Percentiles rank a stretch among this genome's conserved stretches.
Evolutionary conservation across 768 basidiomycete species (phyloP).

Genomic region (Agaricus subrufescens): DNA sequence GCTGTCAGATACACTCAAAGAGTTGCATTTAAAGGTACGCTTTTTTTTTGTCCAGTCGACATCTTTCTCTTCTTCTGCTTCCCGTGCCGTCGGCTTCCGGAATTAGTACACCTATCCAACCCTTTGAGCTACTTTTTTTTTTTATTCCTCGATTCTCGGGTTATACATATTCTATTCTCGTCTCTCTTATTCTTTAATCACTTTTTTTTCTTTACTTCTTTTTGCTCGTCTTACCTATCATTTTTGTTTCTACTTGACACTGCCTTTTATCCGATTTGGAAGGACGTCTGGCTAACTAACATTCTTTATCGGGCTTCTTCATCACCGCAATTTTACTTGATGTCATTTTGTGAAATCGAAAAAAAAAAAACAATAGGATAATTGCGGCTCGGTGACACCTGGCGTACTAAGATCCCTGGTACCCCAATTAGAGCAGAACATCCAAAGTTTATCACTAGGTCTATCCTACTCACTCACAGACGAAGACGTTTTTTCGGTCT

Average conservation of each 20-base stretch:
- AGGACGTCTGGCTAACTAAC: no score
- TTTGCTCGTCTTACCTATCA: no score
- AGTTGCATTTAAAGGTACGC: constrained; percentile 40
- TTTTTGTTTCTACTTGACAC: not conserved
- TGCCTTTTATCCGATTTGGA: not conserved
- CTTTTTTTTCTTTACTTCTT: no score
- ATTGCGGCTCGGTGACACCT: constrained; percentile 63
- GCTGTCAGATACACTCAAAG: constrained; percentile 27
- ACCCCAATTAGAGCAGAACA: constrained; percentile 27
- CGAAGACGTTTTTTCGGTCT: constrained; percentile 45
- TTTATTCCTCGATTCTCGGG: no score
- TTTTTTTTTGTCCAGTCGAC: not conserved
- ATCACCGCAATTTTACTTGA: no score
- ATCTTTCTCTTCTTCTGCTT: not conserved
- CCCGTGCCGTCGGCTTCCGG: not conserved
- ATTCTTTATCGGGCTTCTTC: no score
- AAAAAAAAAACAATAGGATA: constrained; percentile 29
- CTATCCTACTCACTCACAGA: constrained; percentile 57
- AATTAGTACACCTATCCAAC: not conserved
- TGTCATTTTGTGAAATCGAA: no score
- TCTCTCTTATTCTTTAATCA: no score
- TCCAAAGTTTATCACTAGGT: constrained; percentile 41
- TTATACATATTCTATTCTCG: no score
- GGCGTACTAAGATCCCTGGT: constrained; percentile 46
- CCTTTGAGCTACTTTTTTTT: no score